phyloP scores from a whole-genome alignment of 306 rosid genomes.

The Malus fusca region DNA sequence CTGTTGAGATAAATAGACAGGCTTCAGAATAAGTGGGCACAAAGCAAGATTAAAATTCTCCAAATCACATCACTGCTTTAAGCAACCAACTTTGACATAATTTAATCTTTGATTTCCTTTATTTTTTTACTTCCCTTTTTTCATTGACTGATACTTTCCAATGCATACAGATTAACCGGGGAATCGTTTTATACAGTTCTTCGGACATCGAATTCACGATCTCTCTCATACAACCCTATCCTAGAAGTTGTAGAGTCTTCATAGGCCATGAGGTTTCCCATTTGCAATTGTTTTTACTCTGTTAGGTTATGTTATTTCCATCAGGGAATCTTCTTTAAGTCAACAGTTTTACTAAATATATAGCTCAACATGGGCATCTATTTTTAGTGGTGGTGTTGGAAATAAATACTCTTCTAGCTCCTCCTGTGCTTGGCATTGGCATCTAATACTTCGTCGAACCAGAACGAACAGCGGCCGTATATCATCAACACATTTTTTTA shows the following conservation, averaged over 20 bases:
- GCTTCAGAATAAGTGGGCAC: constrained; percentile 45
- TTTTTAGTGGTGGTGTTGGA: constrained; percentile 28
- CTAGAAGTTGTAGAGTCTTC: constrained; percentile 1
- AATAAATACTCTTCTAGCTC: constrained; percentile 17
- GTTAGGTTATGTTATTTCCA: constrained; percentile 1
- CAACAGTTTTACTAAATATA: not conserved
- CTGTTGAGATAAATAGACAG: constrained; percentile 22
- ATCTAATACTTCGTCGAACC: constrained; percentile 33
- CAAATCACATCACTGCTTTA: constrained; percentile 57
- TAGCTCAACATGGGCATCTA: constrained; percentile 18
- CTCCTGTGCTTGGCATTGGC: constrained; percentile 13
- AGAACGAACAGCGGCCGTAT: no score
- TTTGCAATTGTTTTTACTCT: constrained; percentile 4
- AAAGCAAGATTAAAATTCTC: constrained; percentile 73
- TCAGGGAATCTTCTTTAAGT: not conserved
- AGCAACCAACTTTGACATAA: constrained; percentile 42
- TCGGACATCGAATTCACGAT: constrained; percentile 13
- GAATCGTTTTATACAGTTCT: constrained; percentile 24
- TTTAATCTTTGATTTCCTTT: constrained; percentile 33
- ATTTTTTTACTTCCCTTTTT: constrained; percentile 27
- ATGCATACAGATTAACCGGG: constrained; percentile 15
- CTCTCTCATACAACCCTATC: not conserved
- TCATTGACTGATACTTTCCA: constrained; percentile 33
- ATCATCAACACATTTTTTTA: constrained; percentile 4
- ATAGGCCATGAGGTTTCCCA: constrained; percentile 46